Conservation (phyloP, 2,329 filamentous ascomycete genomes). For the Pseudopyrenochaeta lycopersici region DNA sequence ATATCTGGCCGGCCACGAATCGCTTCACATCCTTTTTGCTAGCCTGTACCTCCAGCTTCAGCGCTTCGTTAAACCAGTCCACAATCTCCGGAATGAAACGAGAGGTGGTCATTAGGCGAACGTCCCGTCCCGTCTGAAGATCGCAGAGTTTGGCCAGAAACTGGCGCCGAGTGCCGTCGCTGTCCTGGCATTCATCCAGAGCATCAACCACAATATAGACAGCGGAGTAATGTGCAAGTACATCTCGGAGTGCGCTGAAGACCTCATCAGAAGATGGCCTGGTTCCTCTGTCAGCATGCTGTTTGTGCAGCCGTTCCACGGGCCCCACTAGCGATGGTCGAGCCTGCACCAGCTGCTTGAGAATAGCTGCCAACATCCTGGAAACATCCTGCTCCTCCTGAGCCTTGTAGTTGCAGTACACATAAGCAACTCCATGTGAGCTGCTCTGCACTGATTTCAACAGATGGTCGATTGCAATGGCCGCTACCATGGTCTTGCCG, state of each 20-base stretch:
- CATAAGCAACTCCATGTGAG: conserved; percentile 37
- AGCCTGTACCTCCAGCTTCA: conserved; percentile 22
- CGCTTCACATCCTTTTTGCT: conserved; percentile 23
- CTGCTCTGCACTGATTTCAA: too few relatives aligned
- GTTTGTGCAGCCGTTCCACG: conserved; percentile 31
- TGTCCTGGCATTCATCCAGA: conserved; percentile 38
- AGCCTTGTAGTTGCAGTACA: conserved; percentile 45
- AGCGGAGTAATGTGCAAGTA: conserved; percentile 23
- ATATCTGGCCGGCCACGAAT: conserved; percentile 19
- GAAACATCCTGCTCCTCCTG: conserved; percentile 33
- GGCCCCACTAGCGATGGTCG: conserved; percentile 21
- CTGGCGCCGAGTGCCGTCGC: conserved; percentile 13
- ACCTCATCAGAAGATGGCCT: conserved; percentile 26
- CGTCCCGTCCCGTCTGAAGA: conserved; percentile 1
- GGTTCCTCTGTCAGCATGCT: conserved; percentile 28
- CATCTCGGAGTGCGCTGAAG: conserved; percentile 21
- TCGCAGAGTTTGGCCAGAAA: conserved; percentile 15
- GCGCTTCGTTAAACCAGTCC: conserved; percentile 5
- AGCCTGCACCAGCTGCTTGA: conserved; percentile 45
- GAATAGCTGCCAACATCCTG: conserved; percentile 36
- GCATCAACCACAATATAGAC: conserved; percentile 44
- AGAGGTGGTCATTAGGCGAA: conserved; percentile 22
- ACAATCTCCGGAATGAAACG: conserved; percentile 19
- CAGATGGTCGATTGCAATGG: too few relatives aligned
- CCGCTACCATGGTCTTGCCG: too few relatives aligned